Base-by-base conservation (phyloP, 2,329 filamentous ascomycete genomes). In the Cladorrhinum sp. region DNA sequence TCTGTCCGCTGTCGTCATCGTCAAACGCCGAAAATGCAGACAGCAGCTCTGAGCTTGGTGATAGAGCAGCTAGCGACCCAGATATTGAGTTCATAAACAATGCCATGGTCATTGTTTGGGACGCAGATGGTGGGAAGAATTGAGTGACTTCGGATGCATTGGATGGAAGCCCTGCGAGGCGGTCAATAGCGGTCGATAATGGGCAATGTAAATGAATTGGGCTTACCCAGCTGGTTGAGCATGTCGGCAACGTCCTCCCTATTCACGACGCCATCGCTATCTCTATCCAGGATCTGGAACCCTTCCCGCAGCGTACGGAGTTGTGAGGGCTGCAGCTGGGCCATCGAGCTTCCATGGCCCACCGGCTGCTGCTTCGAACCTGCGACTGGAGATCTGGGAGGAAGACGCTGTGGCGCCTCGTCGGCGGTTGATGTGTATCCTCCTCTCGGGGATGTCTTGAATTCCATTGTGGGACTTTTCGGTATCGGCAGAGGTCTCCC, bases 21-120 rank as follows among this genome's bases (percentile, higher is more conserved):
- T 99, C 95, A 72, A 98, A 98, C 0, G 95, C 95, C 1, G 92
- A 92, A 67, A 99, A 93, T 0, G 95, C 95, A 1, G 92, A 93
- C 20, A 92, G 79, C 9, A 99, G 82, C 72, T 99, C 95, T 16
- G 86, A 83, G 22, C 86, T 85, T 0, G 90, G 87, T 0, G 91
- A 96, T 18, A 98, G 79, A 0, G 87, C 83, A 1, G 86, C 85
- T 2, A 98, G 79, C 1, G 90, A 83, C 9, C 85, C 84, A 0
- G 93, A 90, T 1, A 99, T 79, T 1, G 87, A 88, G 71, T 92
- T 93, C 22, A 99, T 82, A 72, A 96, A 99, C 2, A 87, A 85
- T 0, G 93, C 91, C 45, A 99, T 85, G 51, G 90, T 90, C 68
- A 97, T 88, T 1, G 89, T 90, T 65, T 89, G 85, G 2, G 88